Evolutionary conservation across 129 eudicot species (phyloP).

Genomic region (Saussurea involucrata): DNA sequence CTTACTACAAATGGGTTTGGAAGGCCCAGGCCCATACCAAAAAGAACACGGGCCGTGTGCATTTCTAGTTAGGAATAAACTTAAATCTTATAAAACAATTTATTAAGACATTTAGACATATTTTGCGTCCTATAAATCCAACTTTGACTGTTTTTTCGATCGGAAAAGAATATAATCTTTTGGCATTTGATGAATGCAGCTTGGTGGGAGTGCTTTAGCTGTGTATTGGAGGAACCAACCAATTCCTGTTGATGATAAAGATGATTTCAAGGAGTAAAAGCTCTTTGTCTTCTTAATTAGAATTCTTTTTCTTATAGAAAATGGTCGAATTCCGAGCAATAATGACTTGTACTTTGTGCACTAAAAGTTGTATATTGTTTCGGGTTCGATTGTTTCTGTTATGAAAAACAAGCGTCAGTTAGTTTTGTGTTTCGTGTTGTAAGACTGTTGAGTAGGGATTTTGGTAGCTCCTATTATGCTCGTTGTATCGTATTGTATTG

Average conservation of each 20-base stretch:
- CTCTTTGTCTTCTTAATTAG: constrained; percentile 8
- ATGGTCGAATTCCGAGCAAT: constrained; percentile 5
- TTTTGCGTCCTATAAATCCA: not conserved
- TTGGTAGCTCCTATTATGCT: constrained; percentile 12
- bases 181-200: constrained; percentile 40
- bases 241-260: constrained; percentile 89
- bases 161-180: not conserved
- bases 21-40: too few relatives aligned
- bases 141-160: too few relatives aligned
- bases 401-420: not conserved
- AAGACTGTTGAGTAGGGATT: constrained; percentile 27
- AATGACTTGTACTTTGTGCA: constrained; percentile 10
- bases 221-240: constrained; percentile 97
- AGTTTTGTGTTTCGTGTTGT: constrained; percentile 4
- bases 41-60: too few relatives aligned
- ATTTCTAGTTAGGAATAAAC: too few relatives aligned
- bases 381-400: constrained; percentile 10
- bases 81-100: not conserved
- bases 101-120: not conserved
- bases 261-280: constrained; percentile 88
- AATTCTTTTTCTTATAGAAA: constrained; percentile 1
- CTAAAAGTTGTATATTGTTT: constrained; percentile 15
- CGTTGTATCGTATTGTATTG: constrained; percentile 9
- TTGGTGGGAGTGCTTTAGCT: constrained; percentile 97
- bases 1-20: too few relatives aligned